Evolutionary conservation across 2,329 filamentous ascomycete genomes (phyloP).

Genomic region (Arthrobotrys megalospora): DNA sequence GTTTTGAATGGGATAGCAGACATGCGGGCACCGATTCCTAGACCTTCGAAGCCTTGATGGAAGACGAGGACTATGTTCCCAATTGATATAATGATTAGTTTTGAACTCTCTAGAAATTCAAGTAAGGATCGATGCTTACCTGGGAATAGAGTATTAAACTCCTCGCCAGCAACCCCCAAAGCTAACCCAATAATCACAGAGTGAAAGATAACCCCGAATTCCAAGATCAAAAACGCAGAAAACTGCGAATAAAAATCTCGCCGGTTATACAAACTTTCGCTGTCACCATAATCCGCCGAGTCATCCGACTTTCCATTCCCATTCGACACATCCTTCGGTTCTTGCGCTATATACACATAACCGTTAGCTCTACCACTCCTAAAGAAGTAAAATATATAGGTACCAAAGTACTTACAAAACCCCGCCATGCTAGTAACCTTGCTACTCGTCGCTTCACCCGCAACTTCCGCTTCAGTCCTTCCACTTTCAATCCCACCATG

Average conservation of each 20-base stretch:
- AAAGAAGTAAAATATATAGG: background rate
- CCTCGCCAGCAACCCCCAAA: constrained; percentile 56
- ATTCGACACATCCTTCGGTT: constrained; percentile 18
- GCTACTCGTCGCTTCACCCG: constrained; percentile 50
- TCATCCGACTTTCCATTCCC: constrained; percentile 14
- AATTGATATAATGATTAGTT: constrained; percentile 9
- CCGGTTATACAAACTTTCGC: constrained; percentile 25
- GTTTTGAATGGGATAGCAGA: constrained; percentile 70
- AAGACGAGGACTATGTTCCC: constrained; percentile 77
- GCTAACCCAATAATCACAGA: constrained; percentile 70
- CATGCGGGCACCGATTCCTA: constrained; percentile 81
- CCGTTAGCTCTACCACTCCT: constrained; percentile 12
- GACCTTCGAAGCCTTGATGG: constrained; percentile 83
- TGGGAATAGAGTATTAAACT: constrained; percentile 53
- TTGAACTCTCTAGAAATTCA: background rate
- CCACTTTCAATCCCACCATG: constrained; percentile 46
- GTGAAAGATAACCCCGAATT: constrained; percentile 82
- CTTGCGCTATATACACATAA: constrained; percentile 27
- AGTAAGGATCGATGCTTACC: constrained; percentile 17
- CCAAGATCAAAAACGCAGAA: constrained; percentile 74
- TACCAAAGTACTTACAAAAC: constrained; percentile 42
- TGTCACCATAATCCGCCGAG: constrained; percentile 28
- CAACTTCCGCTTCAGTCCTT: constrained; percentile 37
- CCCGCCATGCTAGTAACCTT: constrained; percentile 54
- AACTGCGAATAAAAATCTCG: constrained; percentile 57